Percentiles rank a stretch among this genome's conserved stretches.
phyloP scores from a whole-genome alignment of 768 basidiomycete genomes.

The Mycena indigotica region DNA sequence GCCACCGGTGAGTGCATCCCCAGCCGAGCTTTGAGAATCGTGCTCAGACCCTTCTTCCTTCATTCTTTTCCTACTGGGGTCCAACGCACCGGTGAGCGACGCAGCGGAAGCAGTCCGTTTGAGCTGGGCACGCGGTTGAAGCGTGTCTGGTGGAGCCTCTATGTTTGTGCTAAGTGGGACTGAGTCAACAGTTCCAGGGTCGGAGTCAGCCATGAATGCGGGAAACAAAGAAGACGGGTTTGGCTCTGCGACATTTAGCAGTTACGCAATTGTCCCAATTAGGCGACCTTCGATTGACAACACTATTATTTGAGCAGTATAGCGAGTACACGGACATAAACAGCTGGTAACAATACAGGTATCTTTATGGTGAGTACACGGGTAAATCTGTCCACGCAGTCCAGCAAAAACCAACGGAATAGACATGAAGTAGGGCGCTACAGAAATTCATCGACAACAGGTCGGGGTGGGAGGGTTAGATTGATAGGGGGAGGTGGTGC shows the following conservation, averaged over 20 bases:
- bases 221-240: conserved; percentile 20
- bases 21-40: conserved; percentile 5
- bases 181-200: neutral
- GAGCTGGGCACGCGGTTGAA: conserved; percentile 27
- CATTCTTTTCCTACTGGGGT: conserved; percentile 59
- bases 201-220: conserved; percentile 23
- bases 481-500: conserved; percentile 44
- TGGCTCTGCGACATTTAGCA: conserved; percentile 6
- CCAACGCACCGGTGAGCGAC: conserved; percentile 46
- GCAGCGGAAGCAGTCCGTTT: conserved; percentile 68
- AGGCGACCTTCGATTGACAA: neutral
- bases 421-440: conserved; percentile 18
- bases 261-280: conserved; percentile 14
- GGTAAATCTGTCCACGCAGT: neutral
- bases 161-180: conserved; percentile 10
- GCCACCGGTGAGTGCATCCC: conserved; percentile 5
- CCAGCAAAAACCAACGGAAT: neutral
- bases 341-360: conserved; percentile 15
- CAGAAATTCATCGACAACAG: conserved; percentile 30
- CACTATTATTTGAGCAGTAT: neutral
- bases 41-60: conserved; percentile 45
- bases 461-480: conserved; percentile 33
- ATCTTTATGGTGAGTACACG: conserved; percentile 6
- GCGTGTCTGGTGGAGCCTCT: conserved; percentile 10
- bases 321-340: neutral